Evolutionary conservation across 2,329 filamentous ascomycete genomes (phyloP).

Genomic region (Sporothrix pseudoabietina): DNA sequence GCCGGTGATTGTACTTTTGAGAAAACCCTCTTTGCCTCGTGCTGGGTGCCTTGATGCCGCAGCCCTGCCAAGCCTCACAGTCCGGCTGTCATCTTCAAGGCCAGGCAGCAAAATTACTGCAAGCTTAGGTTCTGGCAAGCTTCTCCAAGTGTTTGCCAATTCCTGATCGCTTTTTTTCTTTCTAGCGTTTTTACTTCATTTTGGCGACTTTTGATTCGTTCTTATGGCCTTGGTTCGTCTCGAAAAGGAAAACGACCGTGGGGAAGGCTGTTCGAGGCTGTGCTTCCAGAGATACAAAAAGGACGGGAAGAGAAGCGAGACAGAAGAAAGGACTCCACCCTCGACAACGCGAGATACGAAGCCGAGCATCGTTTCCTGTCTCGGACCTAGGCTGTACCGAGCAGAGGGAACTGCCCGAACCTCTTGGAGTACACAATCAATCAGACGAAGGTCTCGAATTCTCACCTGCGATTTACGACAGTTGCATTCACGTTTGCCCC

Average conservation of each 20-base stretch:
- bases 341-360: neutral
- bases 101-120: neutral
- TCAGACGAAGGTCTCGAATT: neutral
- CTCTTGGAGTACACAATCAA: neutral
- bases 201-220: neutral
- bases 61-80: neutral
- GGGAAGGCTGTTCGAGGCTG: conserved; percentile 1
- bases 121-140: too few relatives aligned
- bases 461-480: neutral
- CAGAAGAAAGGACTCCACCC: neutral
- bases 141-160: neutral
- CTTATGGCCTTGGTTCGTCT: neutral
- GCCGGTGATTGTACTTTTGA: neutral
- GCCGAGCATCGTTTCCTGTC: neutral
- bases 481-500: neutral
- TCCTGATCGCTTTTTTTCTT: too few relatives aligned
- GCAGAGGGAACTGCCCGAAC: neutral
- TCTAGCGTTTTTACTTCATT: neutral
- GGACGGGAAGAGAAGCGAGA: neutral
- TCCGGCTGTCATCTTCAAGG: neutral
- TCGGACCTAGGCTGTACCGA: neutral
- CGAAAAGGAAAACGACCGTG: neutral
- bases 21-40: neutral
- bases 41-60: neutral
- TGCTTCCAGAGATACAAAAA: neutral